phyloP scores from a whole-genome alignment of 208 protist species.

The Trypanosoma mega region DNA sequence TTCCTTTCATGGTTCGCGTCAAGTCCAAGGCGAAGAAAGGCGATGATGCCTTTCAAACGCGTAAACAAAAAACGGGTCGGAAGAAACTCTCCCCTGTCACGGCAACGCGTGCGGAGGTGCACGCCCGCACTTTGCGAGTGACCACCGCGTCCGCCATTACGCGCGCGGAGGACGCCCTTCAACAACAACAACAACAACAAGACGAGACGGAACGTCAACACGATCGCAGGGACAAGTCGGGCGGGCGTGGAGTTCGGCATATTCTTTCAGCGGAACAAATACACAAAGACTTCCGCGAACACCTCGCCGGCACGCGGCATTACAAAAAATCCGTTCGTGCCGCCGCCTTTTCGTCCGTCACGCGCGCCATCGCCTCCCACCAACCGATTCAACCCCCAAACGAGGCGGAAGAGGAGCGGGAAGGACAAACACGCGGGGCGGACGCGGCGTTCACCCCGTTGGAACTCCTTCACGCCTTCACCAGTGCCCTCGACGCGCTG shows the following conservation, averaged over 20 bases:
- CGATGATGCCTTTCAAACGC: constrained; percentile 75
- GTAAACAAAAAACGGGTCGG: constrained; percentile 76
- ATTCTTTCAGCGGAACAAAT: constrained; percentile 21
- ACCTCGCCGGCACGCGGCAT: constrained; percentile 49
- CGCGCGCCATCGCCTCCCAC: constrained; percentile 16
- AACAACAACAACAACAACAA: constrained; percentile 1
- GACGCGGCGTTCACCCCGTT: constrained; percentile 34
- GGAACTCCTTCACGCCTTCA: constrained; percentile 52
- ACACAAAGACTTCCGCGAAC: constrained; percentile 42
- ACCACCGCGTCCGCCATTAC: constrained; percentile 47
- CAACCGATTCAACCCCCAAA: too few species aligned
- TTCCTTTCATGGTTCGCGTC: constrained; percentile 61
- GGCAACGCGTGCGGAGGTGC: constrained; percentile 76
- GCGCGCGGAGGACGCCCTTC: constrained; percentile 3
- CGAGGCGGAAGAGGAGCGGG: not conserved
- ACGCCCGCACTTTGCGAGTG: constrained; percentile 72
- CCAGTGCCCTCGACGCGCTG: constrained; percentile 62
- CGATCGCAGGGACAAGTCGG: too few species aligned
- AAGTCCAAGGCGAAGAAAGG: constrained; percentile 77
- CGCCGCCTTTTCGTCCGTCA: constrained; percentile 55
- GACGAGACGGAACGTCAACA: too few species aligned
- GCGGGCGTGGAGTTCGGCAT: not conserved
- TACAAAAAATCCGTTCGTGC: constrained; percentile 64
- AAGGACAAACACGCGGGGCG: not conserved
- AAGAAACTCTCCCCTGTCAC: constrained; percentile 84